Conservation (phyloP, 2,329 filamentous ascomycete genomes). For the Ascosphaera acerosa region DNA sequence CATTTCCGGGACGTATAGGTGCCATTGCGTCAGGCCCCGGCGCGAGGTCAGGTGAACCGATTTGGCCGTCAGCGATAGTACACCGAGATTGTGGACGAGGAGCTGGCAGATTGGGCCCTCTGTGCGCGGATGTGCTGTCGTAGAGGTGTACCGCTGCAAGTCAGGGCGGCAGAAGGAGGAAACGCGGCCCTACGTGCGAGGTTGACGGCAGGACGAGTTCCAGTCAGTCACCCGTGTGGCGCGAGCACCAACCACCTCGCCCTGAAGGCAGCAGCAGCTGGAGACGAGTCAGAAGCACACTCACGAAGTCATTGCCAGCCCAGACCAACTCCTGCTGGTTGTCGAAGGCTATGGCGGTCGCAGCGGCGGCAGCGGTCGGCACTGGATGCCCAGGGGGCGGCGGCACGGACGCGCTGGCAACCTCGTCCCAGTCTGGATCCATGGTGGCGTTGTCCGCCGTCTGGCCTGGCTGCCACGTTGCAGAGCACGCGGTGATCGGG, state of each 20-base stretch:
- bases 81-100: constrained; percentile 70
- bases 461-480: too few relatives aligned
- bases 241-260: too few relatives aligned
- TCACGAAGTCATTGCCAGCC: constrained; percentile 75
- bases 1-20: constrained; percentile 57
- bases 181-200: constrained; percentile 44
- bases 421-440: constrained; percentile 32
- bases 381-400: constrained; percentile 45
- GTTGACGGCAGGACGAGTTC: constrained; percentile 3
- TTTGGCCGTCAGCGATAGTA: constrained; percentile 58
- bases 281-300: too few relatives aligned
- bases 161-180: constrained; percentile 72
- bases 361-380: constrained; percentile 45
- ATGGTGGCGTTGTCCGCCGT: too few relatives aligned
- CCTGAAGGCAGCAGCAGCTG: too few relatives aligned
- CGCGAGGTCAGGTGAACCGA: constrained; percentile 76
- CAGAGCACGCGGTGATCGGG: too few relatives aligned
- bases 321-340: constrained; percentile 72
- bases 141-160: constrained; percentile 72
- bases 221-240: constrained; percentile 4
- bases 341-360: constrained; percentile 65
- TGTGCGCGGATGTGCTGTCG: constrained; percentile 45
- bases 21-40: constrained; percentile 67
- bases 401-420: constrained; percentile 59
- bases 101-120: constrained; percentile 72